Base-by-base conservation (phyloP, 1,139 yeast species). In the Lodderomyces margitis region DNA sequence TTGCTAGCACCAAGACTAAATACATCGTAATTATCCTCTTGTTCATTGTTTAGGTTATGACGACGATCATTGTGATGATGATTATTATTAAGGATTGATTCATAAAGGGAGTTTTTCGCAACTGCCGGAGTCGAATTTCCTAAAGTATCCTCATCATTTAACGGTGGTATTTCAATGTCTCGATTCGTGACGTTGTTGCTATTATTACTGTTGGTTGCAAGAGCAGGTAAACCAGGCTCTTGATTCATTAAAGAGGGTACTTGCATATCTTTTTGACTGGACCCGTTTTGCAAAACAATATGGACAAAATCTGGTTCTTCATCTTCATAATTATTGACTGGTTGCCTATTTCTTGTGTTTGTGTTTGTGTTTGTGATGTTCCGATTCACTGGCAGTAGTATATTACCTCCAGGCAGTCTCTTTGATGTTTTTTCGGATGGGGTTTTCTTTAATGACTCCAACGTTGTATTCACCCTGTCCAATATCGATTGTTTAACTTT, bases 381-480 rank as follows among this genome's bases (percentile, higher is more conserved):
- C n/a, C n/a, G n/a, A n/a, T 28, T 28, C 19, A 15, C 20, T 7
- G 32, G 32, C 19, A 28, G 32, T 7, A 15, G 3, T 15, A 10
- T 11, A 24, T 15, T 28, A 3, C n/a, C 8, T 15, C 4, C 19
- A 15, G 10, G n/a, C 4, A n/a, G 4, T 4, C 19, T 9, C 14
- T 28, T 9, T 14, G 5, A 3, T 3, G 3, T 19, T 28, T 34
- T 12, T 10, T 37, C 28, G 5, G 20, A 4, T 23, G 15, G 32
- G 17, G 3, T 34, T 21, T 15, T n/a, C 15, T 38, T 14, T n/a
- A 45, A 36, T 15, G 45, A 45, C 20, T 47, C 46, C 14, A 50
- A 30, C 5, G 54, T 47, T 6, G 37, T 38, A 23, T 50, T 48
- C 14, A 52, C 50, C 23, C 37, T 46, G 15, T 48, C 49, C 12